Conservation (phyloP, 495 filamentous ascomycete genomes). For the Penicillium fimorum region DNA sequence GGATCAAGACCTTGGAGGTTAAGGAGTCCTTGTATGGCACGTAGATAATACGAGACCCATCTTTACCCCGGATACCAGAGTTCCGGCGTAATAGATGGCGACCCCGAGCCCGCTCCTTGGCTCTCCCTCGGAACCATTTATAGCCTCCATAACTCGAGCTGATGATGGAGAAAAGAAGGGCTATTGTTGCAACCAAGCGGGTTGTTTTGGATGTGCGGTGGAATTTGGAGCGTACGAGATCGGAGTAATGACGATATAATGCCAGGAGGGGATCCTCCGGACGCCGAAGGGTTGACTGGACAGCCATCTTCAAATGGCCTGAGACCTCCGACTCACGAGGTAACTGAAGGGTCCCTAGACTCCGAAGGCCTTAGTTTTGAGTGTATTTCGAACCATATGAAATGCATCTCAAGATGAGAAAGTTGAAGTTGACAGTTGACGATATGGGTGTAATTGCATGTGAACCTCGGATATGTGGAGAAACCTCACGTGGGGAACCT, state of each 20-base stretch:
- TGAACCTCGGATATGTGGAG: constrained; percentile 33
- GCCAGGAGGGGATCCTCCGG: constrained; percentile 67
- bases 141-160: constrained; percentile 70
- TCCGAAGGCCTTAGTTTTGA: constrained; percentile 12
- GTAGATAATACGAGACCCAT: constrained; percentile 90
- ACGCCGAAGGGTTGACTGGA: constrained; percentile 77
- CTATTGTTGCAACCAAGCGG: constrained; percentile 70
- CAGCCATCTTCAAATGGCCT: constrained; percentile 61
- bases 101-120: constrained; percentile 75
- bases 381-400: background rate
- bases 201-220: constrained; percentile 62
- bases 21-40: constrained; percentile 80
- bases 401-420: constrained; percentile 6
- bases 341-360: constrained; percentile 12
- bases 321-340: constrained; percentile 12
- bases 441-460: constrained; percentile 32
- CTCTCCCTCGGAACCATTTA: constrained; percentile 66
- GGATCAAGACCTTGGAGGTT: constrained; percentile 87
- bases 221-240: constrained; percentile 58
- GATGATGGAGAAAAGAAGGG: constrained; percentile 73
- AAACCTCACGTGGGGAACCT: constrained; percentile 26
- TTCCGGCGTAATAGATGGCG: constrained; percentile 80
- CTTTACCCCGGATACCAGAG: constrained; percentile 86
- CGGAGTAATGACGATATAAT: constrained; percentile 65
- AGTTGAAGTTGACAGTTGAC: constrained; percentile 15